Conservation (phyloP, 306 rosid species). For the Quercus rubra region DNA sequence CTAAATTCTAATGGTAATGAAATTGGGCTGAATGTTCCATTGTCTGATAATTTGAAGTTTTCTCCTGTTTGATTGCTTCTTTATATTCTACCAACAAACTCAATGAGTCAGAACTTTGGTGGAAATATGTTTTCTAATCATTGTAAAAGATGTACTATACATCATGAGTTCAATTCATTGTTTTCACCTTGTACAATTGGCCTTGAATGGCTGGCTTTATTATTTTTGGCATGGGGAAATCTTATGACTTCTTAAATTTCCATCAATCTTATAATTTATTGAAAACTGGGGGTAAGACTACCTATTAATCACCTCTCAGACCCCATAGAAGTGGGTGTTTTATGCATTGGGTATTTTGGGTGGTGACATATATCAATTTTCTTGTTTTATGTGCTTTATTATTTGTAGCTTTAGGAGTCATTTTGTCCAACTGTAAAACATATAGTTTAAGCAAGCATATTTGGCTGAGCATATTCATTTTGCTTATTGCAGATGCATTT, state of each 20-base stretch:
- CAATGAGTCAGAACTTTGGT: background rate
- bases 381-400: background rate
- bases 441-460: background rate
- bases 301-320: too few relatives aligned
- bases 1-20: background rate
- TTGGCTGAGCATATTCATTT: constrained; percentile 11
- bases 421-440: background rate
- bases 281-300: background rate
- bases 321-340: too few relatives aligned
- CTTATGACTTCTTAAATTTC: too few relatives aligned
- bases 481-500: constrained; percentile 54
- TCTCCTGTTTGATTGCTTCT: background rate
- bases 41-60: background rate
- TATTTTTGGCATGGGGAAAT: too few relatives aligned
- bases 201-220: too few relatives aligned
- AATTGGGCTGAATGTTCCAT: background rate
- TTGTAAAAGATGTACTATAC: too few relatives aligned
- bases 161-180: too few relatives aligned
- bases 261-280: background rate
- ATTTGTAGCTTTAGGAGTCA: background rate
- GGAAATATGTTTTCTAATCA: background rate
- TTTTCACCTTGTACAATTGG: too few relatives aligned
- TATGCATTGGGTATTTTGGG: background rate
- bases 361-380: background rate
- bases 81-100: background rate